These are phyloP conservation scores for Aspergillus latus DNA, from an alignment of 2,329 filamentous ascomycete genomes.

Conservation along the genomic window DNA sequence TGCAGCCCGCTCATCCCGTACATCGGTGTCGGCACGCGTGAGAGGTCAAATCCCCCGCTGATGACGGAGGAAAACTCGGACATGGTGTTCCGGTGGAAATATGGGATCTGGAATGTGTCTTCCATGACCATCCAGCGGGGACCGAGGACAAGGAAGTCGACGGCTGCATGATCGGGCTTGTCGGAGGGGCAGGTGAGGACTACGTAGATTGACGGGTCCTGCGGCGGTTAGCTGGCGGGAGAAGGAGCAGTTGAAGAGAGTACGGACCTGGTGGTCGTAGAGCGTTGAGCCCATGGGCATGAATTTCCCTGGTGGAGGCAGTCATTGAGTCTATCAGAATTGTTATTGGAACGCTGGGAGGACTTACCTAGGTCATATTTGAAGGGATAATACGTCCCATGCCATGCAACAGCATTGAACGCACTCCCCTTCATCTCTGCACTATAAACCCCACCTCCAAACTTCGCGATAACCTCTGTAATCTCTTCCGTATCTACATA, in stretches of 20 bases:
- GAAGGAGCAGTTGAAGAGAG: no score
- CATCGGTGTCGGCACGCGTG: background rate
- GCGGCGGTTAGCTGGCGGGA: no score
- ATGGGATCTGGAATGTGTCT: conserved; percentile 10
- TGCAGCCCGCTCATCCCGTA: conserved; percentile 10
- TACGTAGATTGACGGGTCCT: conserved; percentile 6
- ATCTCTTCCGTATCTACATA: conserved; percentile 7
- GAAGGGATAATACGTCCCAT: conserved; percentile 11
- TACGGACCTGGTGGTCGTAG: conserved; percentile 6
- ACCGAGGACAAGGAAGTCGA: conserved; percentile 6
- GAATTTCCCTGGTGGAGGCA: conserved; percentile 1
- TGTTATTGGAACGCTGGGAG: no score
- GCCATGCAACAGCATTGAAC: conserved; percentile 9
- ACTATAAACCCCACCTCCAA: conserved; percentile 2
- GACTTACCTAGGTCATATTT: conserved; percentile 9
- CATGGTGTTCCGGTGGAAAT: conserved; percentile 11
- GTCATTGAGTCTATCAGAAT: background rate
- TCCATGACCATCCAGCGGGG: conserved; percentile 13
- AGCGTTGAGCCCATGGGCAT: conserved; percentile 10
- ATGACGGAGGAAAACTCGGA: conserved; percentile 9
- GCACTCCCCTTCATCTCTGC: conserved; percentile 9
- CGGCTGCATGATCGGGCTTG: conserved; percentile 7
- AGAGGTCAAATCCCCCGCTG: conserved; percentile 6
- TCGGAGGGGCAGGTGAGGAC: conserved; percentile 7
- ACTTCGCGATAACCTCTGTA: conserved; percentile 5